Percentiles rank a stretch among this genome's conserved stretches.
These are phyloP conservation scores for Xylaria grammica DNA, from an alignment of 495 filamentous ascomycete species.

Conservation along the genomic window DNA sequence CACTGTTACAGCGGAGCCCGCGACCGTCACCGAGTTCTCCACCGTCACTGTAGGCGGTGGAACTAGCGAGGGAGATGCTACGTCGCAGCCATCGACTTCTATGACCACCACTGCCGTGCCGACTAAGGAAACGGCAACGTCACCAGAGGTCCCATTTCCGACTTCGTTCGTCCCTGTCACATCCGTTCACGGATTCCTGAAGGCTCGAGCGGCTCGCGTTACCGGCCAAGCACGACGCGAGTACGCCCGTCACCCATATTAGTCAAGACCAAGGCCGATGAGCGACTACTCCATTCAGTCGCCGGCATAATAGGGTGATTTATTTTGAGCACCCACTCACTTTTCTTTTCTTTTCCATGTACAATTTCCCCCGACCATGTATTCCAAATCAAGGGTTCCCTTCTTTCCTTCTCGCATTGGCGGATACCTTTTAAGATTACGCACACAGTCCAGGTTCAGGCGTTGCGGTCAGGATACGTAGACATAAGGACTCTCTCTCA, in stretches of 20 bases:
- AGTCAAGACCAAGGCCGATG: neutral
- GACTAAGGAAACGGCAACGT: neutral
- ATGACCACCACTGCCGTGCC: neutral
- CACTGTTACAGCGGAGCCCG: slow-evolving; percentile 31
- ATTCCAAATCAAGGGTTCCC: neutral
- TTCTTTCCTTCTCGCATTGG: slow-evolving; percentile 9
- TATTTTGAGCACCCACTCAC: neutral
- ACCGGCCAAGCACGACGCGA: slow-evolving; percentile 35
- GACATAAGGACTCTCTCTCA: neutral
- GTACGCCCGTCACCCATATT: neutral
- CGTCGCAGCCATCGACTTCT: neutral
- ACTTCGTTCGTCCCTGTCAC: slow-evolving; percentile 27
- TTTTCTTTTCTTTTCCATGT: slow-evolving; percentile 6
- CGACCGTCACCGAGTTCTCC: slow-evolving; percentile 27
- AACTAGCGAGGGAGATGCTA: neutral
- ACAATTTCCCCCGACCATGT: neutral
- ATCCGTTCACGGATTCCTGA: slow-evolving; percentile 32
- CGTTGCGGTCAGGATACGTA: neutral
- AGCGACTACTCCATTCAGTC: neutral
- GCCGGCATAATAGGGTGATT: neutral
- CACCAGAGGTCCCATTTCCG: neutral
- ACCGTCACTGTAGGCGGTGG: slow-evolving; percentile 28
- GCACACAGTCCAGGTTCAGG: neutral
- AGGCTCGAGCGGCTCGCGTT: slow-evolving; percentile 20
- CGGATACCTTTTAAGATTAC: neutral